A percentile compares a stretch with the other conserved stretches of the same genome.
Conservation (phyloP, 352 stramenopile species). For the Blastocystis sp. region DNA sequence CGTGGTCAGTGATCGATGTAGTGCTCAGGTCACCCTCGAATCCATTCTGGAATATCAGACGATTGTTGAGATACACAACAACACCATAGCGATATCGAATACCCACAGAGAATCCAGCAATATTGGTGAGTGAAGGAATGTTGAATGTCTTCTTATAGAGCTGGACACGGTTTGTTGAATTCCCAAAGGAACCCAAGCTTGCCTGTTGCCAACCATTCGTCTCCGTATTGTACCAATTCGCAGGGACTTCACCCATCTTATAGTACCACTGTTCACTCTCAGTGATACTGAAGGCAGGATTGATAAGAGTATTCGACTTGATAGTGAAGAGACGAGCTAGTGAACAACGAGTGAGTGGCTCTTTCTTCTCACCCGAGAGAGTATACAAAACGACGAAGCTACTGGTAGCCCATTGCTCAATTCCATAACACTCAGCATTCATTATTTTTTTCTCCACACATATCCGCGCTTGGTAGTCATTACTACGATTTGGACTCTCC, state of each 20-base stretch:
- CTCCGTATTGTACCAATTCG: not conserved
- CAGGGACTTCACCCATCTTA: conserved; percentile 25
- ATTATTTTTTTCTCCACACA: not conserved
- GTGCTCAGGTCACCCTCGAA: not conserved
- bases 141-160: conserved; percentile 45
- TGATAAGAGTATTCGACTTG: not conserved
- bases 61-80: conserved; percentile 1
- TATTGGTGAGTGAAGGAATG: not conserved
- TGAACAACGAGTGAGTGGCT: not conserved
- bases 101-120: not conserved
- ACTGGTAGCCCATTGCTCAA: not conserved
- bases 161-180: conserved; percentile 11
- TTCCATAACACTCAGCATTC: not conserved
- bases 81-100: not conserved
- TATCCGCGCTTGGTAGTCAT: not conserved
- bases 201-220: not conserved
- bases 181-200: not conserved
- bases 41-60: not conserved
- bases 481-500: too few relatives aligned
- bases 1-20: not conserved
- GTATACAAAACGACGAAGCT: not conserved
- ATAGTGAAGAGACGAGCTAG: not conserved
- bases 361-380: not conserved
- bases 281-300: not conserved
- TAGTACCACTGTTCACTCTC: not conserved